Conservation (phyloP, 1,284 basidiomycete genomes). For the Chalciporus piperatoides region DNA sequence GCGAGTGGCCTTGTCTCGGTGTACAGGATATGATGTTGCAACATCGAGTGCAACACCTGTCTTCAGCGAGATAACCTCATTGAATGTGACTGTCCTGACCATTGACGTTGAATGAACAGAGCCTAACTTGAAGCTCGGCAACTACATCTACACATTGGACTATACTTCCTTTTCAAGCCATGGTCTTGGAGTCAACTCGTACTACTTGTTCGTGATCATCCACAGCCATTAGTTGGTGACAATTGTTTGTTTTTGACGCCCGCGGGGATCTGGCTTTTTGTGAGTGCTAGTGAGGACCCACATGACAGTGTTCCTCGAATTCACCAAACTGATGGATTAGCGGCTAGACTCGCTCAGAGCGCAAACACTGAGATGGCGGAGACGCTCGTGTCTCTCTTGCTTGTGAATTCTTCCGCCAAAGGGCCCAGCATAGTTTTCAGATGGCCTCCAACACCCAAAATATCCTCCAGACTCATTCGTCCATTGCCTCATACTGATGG, state of each 20-base stretch:
- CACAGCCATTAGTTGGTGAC: too few species aligned
- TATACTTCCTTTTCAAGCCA: background rate
- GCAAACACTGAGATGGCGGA: slow-evolving; percentile 49
- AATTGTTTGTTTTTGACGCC: too few species aligned
- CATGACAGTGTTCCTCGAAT: slow-evolving; percentile 8
- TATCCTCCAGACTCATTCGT: slow-evolving; percentile 58
- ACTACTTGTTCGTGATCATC: background rate
- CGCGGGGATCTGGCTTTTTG: background rate
- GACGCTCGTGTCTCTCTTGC: slow-evolving; percentile 66
- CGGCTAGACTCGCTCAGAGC: background rate
- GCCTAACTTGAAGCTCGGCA: too few species aligned
- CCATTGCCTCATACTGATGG: slow-evolving; percentile 51
- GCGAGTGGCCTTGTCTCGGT: slow-evolving; percentile 30
- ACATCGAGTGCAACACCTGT: slow-evolving; percentile 31
- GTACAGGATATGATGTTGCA: slow-evolving; percentile 14
- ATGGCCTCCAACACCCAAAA: slow-evolving; percentile 65
- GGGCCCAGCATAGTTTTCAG: slow-evolving; percentile 68
- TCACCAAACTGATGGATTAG: background rate
- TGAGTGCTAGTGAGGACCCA: background rate
- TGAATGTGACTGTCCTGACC: background rate
- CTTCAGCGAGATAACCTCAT: slow-evolving; percentile 17
- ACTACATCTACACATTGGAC: background rate
- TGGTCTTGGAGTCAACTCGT: too few species aligned
- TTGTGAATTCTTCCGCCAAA: slow-evolving; percentile 73
- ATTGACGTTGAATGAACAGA: background rate